Conservation (phyloP, 148 eudicot genomes). For the Drosera capensis region DNA sequence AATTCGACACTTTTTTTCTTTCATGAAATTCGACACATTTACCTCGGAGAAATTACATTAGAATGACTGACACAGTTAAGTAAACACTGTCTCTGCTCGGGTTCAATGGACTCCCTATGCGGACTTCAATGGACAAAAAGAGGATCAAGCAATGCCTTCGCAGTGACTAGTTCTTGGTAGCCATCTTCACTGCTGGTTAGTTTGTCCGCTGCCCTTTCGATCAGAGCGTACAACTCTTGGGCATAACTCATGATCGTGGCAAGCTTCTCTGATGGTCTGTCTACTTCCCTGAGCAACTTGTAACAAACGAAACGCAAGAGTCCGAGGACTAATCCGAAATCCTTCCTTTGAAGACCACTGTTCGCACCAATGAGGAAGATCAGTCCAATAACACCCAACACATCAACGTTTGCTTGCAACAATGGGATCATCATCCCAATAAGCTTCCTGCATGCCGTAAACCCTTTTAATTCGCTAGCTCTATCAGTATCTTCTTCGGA, state of each 20-base stretch:
- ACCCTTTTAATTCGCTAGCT: constrained; percentile 13
- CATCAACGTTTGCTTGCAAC: constrained; percentile 22
- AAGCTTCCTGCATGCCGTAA: constrained; percentile 47
- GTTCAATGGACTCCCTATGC: not conserved
- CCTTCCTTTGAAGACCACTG: constrained; percentile 38
- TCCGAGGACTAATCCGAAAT: constrained; percentile 46
- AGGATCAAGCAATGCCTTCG: constrained; percentile 50
- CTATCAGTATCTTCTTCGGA: constrained; percentile 33
- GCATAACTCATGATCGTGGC: constrained; percentile 26
- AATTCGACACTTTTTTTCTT: too few relatives aligned
- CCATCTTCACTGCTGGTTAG: constrained; percentile 16
- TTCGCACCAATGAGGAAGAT: constrained; percentile 23
- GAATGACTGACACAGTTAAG: too few relatives aligned
- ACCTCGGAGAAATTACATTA: not conserved
- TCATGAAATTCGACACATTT: too few relatives aligned
- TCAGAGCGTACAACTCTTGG: constrained; percentile 33
- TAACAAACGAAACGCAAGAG: constrained; percentile 37
- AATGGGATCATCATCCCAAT: constrained; percentile 29
- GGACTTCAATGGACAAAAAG: constrained; percentile 26
- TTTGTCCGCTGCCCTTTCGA: constrained; percentile 35
- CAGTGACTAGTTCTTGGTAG: constrained; percentile 22
- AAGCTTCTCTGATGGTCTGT: constrained; percentile 28
- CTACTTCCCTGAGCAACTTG: constrained; percentile 27
- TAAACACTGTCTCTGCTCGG: too few relatives aligned
- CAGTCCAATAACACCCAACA: constrained; percentile 52